Conservation (phyloP, 129 eudicot species). For the Escallonia rubra region DNA sequence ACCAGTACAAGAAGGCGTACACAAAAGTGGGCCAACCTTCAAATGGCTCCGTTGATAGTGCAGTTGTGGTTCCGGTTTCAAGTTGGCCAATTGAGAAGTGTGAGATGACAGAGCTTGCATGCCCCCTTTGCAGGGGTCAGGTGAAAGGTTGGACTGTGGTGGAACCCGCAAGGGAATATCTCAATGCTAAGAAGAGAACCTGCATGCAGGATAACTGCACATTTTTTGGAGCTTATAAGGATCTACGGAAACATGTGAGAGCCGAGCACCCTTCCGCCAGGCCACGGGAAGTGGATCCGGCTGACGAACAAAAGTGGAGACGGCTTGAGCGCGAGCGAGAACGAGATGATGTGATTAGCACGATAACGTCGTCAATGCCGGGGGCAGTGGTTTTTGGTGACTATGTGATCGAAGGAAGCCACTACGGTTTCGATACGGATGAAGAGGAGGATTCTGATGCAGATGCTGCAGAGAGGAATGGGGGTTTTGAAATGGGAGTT, state of each 20-base stretch:
- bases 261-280: conserved; percentile 65
- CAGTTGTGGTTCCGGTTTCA: conserved; percentile 24
- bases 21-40: conserved; percentile 30
- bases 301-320: conserved; percentile 75
- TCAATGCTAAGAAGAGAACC: conserved; percentile 59
- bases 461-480: conserved; percentile 26
- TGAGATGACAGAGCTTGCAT: conserved; percentile 57
- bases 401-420: conserved; percentile 67
- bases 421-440: conserved; percentile 37
- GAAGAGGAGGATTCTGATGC: conserved; percentile 44
- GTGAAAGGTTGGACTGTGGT: conserved; percentile 96
- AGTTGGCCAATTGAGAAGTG: conserved; percentile 41
- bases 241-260: conserved; percentile 67
- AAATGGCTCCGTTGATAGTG: conserved; percentile 20
- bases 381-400: conserved; percentile 87
- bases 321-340: conserved; percentile 77
- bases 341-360: conserved; percentile 79
- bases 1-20: conserved; percentile 85
- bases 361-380: conserved; percentile 72
- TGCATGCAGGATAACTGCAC: conserved; percentile 78
- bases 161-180: conserved; percentile 69
- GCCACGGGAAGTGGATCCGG: conserved; percentile 88
- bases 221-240: conserved; percentile 71
- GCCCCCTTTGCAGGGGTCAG: conserved; percentile 93
- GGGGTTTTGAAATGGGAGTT: conserved; percentile 42